Base-by-base conservation (phyloP, 2,329 filamentous ascomycete species). In the Aschersonia sp. region DNA sequence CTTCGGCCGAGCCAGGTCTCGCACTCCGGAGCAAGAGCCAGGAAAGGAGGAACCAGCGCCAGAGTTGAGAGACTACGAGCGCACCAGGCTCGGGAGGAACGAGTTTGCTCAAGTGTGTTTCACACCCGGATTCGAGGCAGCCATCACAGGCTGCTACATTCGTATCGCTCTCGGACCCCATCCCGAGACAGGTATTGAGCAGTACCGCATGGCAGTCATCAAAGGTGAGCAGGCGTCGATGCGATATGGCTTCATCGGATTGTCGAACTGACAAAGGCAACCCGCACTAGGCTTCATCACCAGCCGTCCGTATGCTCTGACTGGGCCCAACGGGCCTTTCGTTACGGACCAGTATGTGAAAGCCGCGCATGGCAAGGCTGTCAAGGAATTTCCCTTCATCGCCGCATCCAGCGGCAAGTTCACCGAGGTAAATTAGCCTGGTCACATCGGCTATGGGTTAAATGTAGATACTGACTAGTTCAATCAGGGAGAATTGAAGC, bases 31-130 rank as follows among this genome's bases (percentile, higher is more conserved):
- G 47, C 83, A 81, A 53, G 80, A 86, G 51, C 74, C 75, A 9
- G 78, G 79, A 30, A 82, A 85, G 3, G 79, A 84, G 40, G 69
- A 92, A 31, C 78, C 79, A 10, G 82, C 81, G 30, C 80, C 85
- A 2, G 80, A 84, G 38, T 70, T 95, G 28, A 75, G 75, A n/a
- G 88, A 97, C 62, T 80, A 91, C 54, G 85, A 97, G 60, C 80
- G 86, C 46, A 79, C 91, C 47, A 80, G 88, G 49, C 77, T 98
- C 50, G 87, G 89, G 45, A 80, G 92, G 52, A 84, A 78, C 55
- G 85, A 89, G 59, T 95, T 98, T 62, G 84, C 85, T 5, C 81
- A 91, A 58, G 84, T 95, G 48, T 96, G 89, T 72, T 95, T 94
- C 69, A 91, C 89, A 56, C 92, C 92, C 9, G 83, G 83, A 4